Evolutionary conservation across 2,329 filamentous ascomycete genomes (phyloP), one percentile per base, ranked within the genome.

Genomic region (Thielaviopsis euricoi): DNA sequence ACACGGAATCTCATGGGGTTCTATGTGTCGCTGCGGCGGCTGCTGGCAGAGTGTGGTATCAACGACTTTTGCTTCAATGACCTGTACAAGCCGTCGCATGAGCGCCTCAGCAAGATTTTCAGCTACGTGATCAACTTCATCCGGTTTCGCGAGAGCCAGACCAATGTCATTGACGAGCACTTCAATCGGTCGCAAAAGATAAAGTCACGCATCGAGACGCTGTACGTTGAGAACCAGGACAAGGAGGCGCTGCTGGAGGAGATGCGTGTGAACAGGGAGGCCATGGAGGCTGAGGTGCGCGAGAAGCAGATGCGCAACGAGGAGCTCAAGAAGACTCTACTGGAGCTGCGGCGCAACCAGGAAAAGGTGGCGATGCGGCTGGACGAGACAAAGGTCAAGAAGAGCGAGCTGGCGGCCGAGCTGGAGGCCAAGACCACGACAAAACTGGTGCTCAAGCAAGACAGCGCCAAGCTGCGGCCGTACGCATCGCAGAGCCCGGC

Each of bases 41-140:
- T 98, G 65, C 76, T 98, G 64, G 74, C 83, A 60, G 89, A 91
- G 75, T 97, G 93, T 68, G 89, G 89, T 52, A 87, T 98, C 64
- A 85, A 84, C 61, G 93, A 98, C 70, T 95, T 98, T 66, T 89
- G 86, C 40, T 95, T 97, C 71, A 83, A 84, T 61, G 93, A 98
- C 69, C 75, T 98, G 6, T 91, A 94, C 68, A 86, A 86, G 68
- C 93, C 93, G 17, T 95, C 89, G 1, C 87, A 94, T 67, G 86
- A 88, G 59, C 86, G 93, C 51, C 79, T 97, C 15, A 86, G 91
- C 66, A 95, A 93, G 73, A 94, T 97, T 66, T 93, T 98, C 69
- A 95, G 88, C 63, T 96, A 96, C 71, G 81, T 97, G 62, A 98
- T 98, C 75, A 98, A 98, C 72, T 98, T 98, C 71, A 90, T 97